These are phyloP conservation scores for Posidonia australis DNA, from an alignment of 106 monocot genomes.

Conservation along the genomic window DNA sequence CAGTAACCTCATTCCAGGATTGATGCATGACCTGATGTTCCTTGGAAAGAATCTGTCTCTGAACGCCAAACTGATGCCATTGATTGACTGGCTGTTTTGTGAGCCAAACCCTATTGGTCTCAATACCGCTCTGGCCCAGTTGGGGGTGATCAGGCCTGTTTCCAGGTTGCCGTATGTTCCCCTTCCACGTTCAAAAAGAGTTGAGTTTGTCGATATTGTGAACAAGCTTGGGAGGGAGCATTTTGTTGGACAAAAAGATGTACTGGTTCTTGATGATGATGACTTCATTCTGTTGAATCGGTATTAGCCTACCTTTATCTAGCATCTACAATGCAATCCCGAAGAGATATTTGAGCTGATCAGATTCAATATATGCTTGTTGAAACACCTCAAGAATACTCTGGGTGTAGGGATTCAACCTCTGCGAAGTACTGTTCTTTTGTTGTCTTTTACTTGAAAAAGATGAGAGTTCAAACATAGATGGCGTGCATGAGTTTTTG, in stretches of 20 bases:
- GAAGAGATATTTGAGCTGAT: not conserved
- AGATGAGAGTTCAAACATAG: too few species aligned
- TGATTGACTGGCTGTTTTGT: slow-evolving; percentile 55
- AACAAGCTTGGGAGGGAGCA: slow-evolving; percentile 47
- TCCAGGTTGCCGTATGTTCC: slow-evolving; percentile 75
- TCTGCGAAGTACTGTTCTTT: too few species aligned
- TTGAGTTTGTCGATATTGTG: slow-evolving; percentile 52
- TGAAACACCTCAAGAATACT: too few species aligned
- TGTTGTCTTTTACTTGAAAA: too few species aligned
- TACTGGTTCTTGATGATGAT: slow-evolving; percentile 54
- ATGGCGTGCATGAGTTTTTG: too few species aligned
- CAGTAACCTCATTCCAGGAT: slow-evolving; percentile 57
- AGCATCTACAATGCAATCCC: too few species aligned
- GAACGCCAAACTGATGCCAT: slow-evolving; percentile 41
- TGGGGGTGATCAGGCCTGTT: slow-evolving; percentile 54
- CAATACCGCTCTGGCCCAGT: slow-evolving; percentile 69
- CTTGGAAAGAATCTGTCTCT: slow-evolving; percentile 28
- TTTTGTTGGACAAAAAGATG: slow-evolving; percentile 57
- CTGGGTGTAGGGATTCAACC: too few species aligned
- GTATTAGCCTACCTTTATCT: slow-evolving; percentile 18
- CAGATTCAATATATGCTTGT: not conserved
- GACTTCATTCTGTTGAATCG: slow-evolving; percentile 47
- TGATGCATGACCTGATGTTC: slow-evolving; percentile 61
- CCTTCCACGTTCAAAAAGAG: slow-evolving; percentile 41
- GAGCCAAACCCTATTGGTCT: slow-evolving; percentile 74